Evolutionary conservation across 768 basidiomycete species (phyloP), one percentile per base, ranked within the genome.

Genomic region (Agaricus subrufescens): DNA sequence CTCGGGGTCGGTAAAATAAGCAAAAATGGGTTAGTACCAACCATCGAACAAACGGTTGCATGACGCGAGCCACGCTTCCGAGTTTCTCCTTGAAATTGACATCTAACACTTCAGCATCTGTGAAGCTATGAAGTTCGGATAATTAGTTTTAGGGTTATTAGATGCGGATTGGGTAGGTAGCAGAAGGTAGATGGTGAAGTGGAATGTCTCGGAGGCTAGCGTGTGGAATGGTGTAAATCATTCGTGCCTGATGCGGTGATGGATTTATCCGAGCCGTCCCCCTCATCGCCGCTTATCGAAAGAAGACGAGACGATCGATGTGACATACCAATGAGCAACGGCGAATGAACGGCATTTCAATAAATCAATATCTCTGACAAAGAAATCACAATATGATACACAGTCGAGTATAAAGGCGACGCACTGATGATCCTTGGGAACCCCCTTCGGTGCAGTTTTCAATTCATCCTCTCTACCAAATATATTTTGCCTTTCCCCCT

Each of bases 371-470:
- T 98, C 93, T 68, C 87, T 90, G 7, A 34, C 11, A 34, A 4
- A 34, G 8, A 34, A 34, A 58, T 34, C 1, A 29, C 12, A 44
- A 49, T 14, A 50, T 15, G 44, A 40, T 38, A 50, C 29, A 26
- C 10, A 49, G 37, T 7, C 14, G 37, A 11, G 19, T 11, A 34
- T 34, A 34, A 12, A 10, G 0, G 61, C 26, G 9, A 63, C 78
- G 15, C 54, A 91, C 89, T 77, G 76, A 66, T 98, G 94, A 30
- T 78, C 79, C 70, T 94, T 98, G 50, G 82, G 81, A 8, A 96
- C 72, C 0, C 94, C 95, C 65, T 97, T 98, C 1, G 95, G 95
- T 4, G 94, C 91, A 0, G 83, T 84, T 73, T 97, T 98, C 30
- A 97, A 73, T 66, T 93, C 87, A 62, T 93, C 94, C 2, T 95